phyloP scores from a whole-genome alignment of 345 rosid genomes.

The Lumnitzera racemosa region DNA sequence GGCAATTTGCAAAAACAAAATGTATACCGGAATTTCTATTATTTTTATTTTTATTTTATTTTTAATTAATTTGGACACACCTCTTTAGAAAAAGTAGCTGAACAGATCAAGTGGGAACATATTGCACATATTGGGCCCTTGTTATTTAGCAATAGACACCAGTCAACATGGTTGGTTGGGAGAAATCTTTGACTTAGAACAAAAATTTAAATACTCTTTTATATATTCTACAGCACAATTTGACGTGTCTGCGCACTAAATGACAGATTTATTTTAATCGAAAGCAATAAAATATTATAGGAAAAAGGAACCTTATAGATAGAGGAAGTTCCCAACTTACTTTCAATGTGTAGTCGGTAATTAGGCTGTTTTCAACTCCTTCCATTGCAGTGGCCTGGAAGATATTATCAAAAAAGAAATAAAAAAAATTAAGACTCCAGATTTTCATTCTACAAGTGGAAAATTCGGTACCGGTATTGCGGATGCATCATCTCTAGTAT shows the following conservation, averaged over 20 bases:
- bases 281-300: no score
- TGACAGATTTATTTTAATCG: no score
- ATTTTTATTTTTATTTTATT: neutral
- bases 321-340: slow-evolving; percentile 22
- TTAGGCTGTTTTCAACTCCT: slow-evolving; percentile 69
- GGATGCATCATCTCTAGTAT: neutral
- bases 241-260: no score
- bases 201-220: neutral
- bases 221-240: no score
- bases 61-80: neutral
- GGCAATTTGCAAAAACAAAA: no score
- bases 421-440: neutral
- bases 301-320: no score
- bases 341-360: slow-evolving; percentile 82
- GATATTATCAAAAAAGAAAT: neutral
- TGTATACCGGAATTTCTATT: no score
- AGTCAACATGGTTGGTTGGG: slow-evolving; percentile 18
- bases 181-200: slow-evolving; percentile 9
- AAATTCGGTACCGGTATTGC: no score
- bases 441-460: neutral
- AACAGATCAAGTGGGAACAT: neutral
- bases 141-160: slow-evolving; percentile 1
- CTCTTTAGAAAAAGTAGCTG: neutral
- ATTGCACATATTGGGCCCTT: neutral
- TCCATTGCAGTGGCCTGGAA: slow-evolving; percentile 65